Conservation (phyloP, 179 eudicot genomes). For the Pouteria campechiana region DNA sequence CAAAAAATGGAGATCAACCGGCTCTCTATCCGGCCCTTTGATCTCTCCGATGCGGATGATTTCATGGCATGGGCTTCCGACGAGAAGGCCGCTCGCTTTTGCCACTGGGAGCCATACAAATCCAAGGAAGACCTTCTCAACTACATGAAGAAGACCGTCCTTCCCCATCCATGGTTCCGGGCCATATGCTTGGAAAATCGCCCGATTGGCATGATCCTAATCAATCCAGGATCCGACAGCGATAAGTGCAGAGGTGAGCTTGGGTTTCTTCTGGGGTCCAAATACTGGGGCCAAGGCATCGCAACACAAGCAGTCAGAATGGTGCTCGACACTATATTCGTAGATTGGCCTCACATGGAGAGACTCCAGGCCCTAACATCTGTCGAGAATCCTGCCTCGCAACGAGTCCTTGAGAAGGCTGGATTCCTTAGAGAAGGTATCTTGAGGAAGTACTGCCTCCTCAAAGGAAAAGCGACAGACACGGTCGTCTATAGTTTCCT, state of each 20-base stretch:
- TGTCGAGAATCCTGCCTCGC: constrained; percentile 26
- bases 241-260: constrained; percentile 20
- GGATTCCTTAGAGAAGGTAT: constrained; percentile 30
- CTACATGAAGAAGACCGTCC: constrained; percentile 7
- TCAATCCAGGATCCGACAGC: constrained; percentile 7
- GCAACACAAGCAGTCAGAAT: constrained; percentile 25
- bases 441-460: constrained; percentile 19
- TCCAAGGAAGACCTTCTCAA: constrained; percentile 26
- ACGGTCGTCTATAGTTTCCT: constrained; percentile 22
- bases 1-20: too few species aligned
- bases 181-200: constrained; percentile 39
- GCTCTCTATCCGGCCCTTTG: constrained; percentile 32
- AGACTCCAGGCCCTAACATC: constrained; percentile 28
- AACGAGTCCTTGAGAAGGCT: constrained; percentile 27
- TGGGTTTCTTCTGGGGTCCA: constrained; percentile 33
- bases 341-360: constrained; percentile 27
- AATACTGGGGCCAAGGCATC: constrained; percentile 38
- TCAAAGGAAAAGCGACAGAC: constrained; percentile 15
- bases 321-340: constrained; percentile 16
- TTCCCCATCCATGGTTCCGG: constrained; percentile 33
- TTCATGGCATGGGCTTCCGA: constrained; percentile 46
- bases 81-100: constrained; percentile 25
- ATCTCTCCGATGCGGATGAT: constrained; percentile 32
- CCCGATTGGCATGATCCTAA: constrained; percentile 26
- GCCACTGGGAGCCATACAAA: constrained; percentile 27